phyloP scores from a whole-genome alignment of 2,329 filamentous ascomycete genomes.

The Alternaria postmessia region DNA sequence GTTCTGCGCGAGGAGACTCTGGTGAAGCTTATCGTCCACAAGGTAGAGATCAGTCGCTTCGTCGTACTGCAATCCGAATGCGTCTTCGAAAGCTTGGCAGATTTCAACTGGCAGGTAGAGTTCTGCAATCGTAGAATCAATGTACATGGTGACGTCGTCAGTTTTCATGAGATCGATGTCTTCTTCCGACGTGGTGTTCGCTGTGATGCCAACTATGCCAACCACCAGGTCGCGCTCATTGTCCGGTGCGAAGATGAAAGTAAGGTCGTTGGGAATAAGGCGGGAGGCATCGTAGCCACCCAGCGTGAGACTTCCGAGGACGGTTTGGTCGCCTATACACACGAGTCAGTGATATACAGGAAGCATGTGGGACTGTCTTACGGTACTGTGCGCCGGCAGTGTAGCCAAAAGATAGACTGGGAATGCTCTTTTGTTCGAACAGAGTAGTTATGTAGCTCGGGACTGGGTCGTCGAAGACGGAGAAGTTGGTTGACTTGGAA shows the following conservation, averaged over 20 bases:
- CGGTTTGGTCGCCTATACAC: conserved; percentile 42
- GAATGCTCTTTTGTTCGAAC: conserved; percentile 65
- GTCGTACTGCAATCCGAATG: conserved; percentile 72
- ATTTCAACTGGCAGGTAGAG: conserved; percentile 60
- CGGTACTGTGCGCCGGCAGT: conserved; percentile 79
- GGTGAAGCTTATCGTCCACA: conserved; percentile 65
- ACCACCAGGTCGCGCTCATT: conserved; percentile 68
- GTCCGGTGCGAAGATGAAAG: conserved; percentile 65
- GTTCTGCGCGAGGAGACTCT: conserved; percentile 56
- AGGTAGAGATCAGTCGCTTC: conserved; percentile 70
- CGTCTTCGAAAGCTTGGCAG: conserved; percentile 70
- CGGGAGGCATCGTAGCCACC: conserved; percentile 74
- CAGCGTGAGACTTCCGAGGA: conserved; percentile 64
- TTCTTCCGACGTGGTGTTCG: conserved; percentile 38
- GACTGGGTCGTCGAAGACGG: conserved; percentile 61
- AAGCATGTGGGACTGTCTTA: conserved; percentile 48
- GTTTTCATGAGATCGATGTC: conserved; percentile 48
- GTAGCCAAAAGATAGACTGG: conserved; percentile 77
- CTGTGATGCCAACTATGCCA: conserved; percentile 57
- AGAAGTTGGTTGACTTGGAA: conserved; percentile 60
- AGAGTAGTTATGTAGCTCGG: conserved; percentile 63
- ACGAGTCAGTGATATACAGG: conserved; percentile 14
- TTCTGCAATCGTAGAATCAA: conserved; percentile 60
- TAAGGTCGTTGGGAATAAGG: conserved; percentile 67
- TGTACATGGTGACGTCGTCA: conserved; percentile 53